Base-by-base conservation (phyloP, 2,329 filamentous ascomycete species). In the Fusarium odoratissimum region DNA sequence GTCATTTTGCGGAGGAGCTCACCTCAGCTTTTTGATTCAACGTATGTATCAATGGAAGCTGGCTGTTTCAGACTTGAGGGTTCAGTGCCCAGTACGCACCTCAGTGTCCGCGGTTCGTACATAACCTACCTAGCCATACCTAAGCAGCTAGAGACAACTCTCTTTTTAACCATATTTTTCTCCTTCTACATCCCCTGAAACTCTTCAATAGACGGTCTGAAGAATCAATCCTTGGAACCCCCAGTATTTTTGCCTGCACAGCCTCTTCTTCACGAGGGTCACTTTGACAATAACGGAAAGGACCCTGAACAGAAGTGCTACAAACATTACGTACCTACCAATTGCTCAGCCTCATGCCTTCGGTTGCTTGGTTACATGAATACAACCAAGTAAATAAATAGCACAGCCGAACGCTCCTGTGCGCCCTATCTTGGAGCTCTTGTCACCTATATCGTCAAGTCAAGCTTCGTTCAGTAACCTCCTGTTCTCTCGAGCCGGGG, bases 311-410 rank as follows among this genome's bases (percentile, higher is more conserved):
- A 41, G 46, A 65, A 59, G 58, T 52, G 52, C 66, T 71, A 38
- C 70, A 37, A 21, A 49, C 31, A 70, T 65, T 71, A 74, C 72
- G 64, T 67, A 72, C 61, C 57, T 73, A 59, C 45, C 72, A 49
- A 40, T 45, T 71, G 64, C 75, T 77, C 76, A 76, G 76, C 76
- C 76, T 77, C 75, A 74, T 76, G 60, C 67, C 45, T 35, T 45
- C 44, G 62, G 64, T 64, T 52, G 45, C 64, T 67, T 67, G 65
- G 51, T 58, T 40, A 68, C 33, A 40, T 64, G 35, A 63, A 56
- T 19, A 69, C 48, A 46, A 7, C 44, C 64, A 42, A 67, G 45
- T 67, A 67, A 63, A 68, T 64, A 69, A 69, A 64, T 49, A 68
- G 38, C 57, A 68, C 65, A 48, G 45, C 65, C 49, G 37, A 42